Base-by-base conservation (phyloP, 208 protist species). In the Trypanosoma caninum region DNA sequence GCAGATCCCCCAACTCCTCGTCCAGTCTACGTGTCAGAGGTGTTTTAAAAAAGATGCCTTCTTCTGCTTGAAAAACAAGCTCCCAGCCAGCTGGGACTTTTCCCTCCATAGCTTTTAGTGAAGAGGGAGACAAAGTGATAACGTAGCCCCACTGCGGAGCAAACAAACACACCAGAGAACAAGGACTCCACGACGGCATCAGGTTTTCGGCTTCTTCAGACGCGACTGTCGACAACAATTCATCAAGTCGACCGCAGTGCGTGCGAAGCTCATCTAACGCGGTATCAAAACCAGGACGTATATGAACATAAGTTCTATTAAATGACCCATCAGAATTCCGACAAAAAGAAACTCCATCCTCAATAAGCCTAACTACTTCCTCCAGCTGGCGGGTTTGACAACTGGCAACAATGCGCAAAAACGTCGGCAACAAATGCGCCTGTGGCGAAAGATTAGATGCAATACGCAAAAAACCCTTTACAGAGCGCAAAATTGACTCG, bases 1-100 rank as follows among this genome's bases (percentile, higher is more conserved):
- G 78, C 18, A 95, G 40, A 50, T 95, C 84, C 9, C 89, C 89
- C 0, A 95, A 66, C 34, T 78, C 72, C 31, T 56, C 62, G 69
- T 95, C 89, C 42, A 93, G 58, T 37, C 79, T 63, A 14, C 59
- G 51, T 68, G 89, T 93, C 13, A 59, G 59, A 0, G 59, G 60
- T 10, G 75, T 90, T 60, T 92, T 91, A 75, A 91, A 95, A 18
- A 76, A 64, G 35, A 37, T 34, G 9, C 65, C 64, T 2, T 76
- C 77, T 37, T 89, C 83, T 10, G 75, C 80, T 9, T 80, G 45
- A 1, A 75, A 61, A 3, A 59, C 34, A 22, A 94, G 52, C 54
- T 65, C 65, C 65, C 65, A 71, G 16, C 25, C 57, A n/a, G 38
- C 16, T 14, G 57, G 55, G 5, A 65, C 14, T 25, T 59, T 34